phyloP scores from a whole-genome alignment of 2,329 filamentous ascomycete genomes.

The Coniochaeta sp. region DNA sequence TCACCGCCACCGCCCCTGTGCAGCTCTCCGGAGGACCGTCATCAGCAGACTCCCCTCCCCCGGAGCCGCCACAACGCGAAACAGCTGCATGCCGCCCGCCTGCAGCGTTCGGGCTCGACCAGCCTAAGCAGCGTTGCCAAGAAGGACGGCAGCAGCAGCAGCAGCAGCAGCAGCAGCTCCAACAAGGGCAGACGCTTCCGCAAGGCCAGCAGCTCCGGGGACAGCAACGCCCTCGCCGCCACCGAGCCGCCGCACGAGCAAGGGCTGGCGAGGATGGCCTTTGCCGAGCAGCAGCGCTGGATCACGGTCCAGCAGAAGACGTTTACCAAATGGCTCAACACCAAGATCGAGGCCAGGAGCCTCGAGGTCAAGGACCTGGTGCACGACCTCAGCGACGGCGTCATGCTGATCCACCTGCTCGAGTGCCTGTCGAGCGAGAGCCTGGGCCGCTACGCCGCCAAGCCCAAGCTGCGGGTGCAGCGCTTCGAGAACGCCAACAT shows the following conservation, averaged over 20 bases:
- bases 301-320: slow-evolving; percentile 93
- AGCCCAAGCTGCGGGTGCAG: slow-evolving; percentile 92
- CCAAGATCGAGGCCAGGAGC: slow-evolving; percentile 74
- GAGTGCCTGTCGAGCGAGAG: slow-evolving; percentile 94
- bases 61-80: slow-evolving; percentile 38
- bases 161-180: slow-evolving; percentile 26
- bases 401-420: slow-evolving; percentile 91
- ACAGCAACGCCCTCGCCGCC: slow-evolving; percentile 34
- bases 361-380: slow-evolving; percentile 83
- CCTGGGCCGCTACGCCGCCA: slow-evolving; percentile 91
- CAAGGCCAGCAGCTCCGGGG: slow-evolving; percentile 23
- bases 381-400: slow-evolving; percentile 84
- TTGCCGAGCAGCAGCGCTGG: slow-evolving; percentile 59
- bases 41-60: slow-evolving; percentile 16
- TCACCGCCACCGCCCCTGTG: slow-evolving; percentile 7
- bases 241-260: slow-evolving; percentile 42
- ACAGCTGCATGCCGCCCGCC: slow-evolving; percentile 41
- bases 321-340: slow-evolving; percentile 99
- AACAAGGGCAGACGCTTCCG: slow-evolving; percentile 26
- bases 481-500: slow-evolving; percentile 98
- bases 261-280: slow-evolving; percentile 53
- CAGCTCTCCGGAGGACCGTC: slow-evolving; percentile 6
- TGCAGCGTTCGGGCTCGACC: slow-evolving; percentile 35
- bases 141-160: slow-evolving; percentile 21
- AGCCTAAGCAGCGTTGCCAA: slow-evolving; percentile 23